A percentile compares a stretch with the other conserved stretches of the same genome.
These are phyloP conservation scores for Acaromyces ingoldii DNA, from an alignment of 1,284 basidiomycete genomes.

Conservation along the genomic window DNA sequence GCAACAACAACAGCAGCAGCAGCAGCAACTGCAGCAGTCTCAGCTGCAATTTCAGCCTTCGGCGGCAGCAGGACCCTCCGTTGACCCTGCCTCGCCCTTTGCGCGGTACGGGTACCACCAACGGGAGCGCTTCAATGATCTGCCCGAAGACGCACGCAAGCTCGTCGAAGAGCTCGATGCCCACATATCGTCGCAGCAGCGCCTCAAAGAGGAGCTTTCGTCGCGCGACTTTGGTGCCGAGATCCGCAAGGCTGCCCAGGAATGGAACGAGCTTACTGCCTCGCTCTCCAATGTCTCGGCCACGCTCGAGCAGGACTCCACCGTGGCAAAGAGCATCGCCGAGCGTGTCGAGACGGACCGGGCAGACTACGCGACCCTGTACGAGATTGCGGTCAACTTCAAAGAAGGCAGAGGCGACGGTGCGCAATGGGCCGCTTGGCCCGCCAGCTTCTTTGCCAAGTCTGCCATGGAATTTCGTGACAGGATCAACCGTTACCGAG, in stretches of 20 bases:
- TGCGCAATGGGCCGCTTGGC: constrained; percentile 2
- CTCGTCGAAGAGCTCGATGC: constrained; percentile 45
- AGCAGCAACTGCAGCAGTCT: constrained; percentile 6
- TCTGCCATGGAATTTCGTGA: constrained; percentile 30
- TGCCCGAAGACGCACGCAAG: constrained; percentile 38
- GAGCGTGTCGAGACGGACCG: constrained; percentile 37
- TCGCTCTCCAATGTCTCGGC: constrained; percentile 15
- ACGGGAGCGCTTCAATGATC: constrained; percentile 47
- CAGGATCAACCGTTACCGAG: constrained; percentile 37
- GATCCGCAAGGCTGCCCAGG: constrained; percentile 29
- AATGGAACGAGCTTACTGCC: constrained; percentile 31
- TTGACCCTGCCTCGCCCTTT: constrained; percentile 24
- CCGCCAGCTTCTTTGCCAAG: constrained; percentile 29
- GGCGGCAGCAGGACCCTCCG: constrained; percentile 2
- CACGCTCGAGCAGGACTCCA: constrained; percentile 31
- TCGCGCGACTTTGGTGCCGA: constrained; percentile 21
- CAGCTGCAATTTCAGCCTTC: constrained; percentile 8
- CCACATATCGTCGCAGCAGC: constrained; percentile 10
- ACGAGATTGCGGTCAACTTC: constrained; percentile 34
- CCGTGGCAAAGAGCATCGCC: constrained; percentile 19
- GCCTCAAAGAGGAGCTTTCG: constrained; percentile 13
- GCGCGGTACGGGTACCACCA: constrained; percentile 37
- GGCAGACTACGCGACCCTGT: constrained; percentile 31
- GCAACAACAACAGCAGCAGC: constrained; percentile 14
- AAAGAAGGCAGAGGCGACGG: constrained; percentile 16